Evolutionary conservation across 306 rosid species (phyloP).

Genomic region (Comarum palustre): DNA sequence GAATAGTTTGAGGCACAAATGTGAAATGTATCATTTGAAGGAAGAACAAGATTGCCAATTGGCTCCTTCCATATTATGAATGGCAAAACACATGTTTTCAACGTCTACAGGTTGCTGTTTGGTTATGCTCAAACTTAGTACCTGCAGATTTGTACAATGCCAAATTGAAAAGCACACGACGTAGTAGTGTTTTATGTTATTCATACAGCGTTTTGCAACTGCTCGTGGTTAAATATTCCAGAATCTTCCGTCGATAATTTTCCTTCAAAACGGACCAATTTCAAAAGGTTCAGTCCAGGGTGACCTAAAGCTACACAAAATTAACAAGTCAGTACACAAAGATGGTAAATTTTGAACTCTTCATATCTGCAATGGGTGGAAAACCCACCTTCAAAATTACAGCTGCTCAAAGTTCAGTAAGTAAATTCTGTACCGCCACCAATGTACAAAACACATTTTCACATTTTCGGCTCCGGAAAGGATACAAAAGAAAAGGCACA

Average conservation of each 20-base stretch:
- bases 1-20: not conserved
- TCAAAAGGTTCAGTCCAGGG: not conserved
- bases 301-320: not conserved
- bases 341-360: conserved; percentile 34
- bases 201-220: not conserved
- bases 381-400: conserved; percentile 62
- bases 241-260: not conserved
- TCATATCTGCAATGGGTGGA: conserved; percentile 58
- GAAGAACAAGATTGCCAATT: not conserved
- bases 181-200: not conserved
- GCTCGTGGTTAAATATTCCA: not conserved
- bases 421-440: conserved; percentile 69
- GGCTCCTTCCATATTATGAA: not conserved
- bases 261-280: not conserved
- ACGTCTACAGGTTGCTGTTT: not conserved
- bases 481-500: conserved; percentile 33
- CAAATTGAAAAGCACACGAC: not conserved
- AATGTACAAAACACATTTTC: conserved; percentile 57
- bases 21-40: not conserved
- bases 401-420: conserved; percentile 45
- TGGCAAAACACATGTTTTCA: not conserved
- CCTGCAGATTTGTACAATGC: not conserved
- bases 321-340: not conserved
- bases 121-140: not conserved
- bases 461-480: conserved; percentile 26